Evolutionary conservation across 257 asterid species (phyloP).

Genomic region (Jacaranda mimosifolia): DNA sequence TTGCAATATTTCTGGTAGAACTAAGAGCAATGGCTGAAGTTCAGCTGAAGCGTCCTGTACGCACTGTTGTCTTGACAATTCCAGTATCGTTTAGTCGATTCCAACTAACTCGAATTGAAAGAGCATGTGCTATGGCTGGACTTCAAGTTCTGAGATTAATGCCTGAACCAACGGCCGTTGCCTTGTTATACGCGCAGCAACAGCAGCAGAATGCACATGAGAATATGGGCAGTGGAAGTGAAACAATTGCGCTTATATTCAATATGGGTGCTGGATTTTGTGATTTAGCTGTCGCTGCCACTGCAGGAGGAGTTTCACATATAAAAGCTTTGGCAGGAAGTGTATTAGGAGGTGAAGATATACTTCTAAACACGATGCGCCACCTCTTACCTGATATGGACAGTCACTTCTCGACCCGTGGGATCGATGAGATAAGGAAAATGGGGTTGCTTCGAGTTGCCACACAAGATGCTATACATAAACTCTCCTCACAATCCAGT

Average conservation of each 20-base stretch:
- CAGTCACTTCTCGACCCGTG: slow-evolving; percentile 59
- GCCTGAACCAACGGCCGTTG: slow-evolving; percentile 96
- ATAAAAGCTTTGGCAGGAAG: slow-evolving; percentile 75
- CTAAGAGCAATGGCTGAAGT: slow-evolving; percentile 74
- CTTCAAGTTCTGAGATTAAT: slow-evolving; percentile 82
- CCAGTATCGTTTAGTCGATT: slow-evolving; percentile 89
- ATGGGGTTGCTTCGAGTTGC: slow-evolving; percentile 85
- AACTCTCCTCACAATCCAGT: slow-evolving; percentile 56
- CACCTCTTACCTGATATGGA: slow-evolving; percentile 71
- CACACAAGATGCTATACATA: slow-evolving; percentile 77
- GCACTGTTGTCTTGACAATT: slow-evolving; percentile 64
- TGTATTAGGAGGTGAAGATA: slow-evolving; percentile 84
- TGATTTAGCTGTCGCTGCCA: slow-evolving; percentile 80
- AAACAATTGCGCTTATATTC: slow-evolving; percentile 76
- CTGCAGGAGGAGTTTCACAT: slow-evolving; percentile 89
- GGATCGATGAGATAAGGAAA: slow-evolving; percentile 64
- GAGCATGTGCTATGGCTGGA: slow-evolving; percentile 97
- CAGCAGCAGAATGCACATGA: slow-evolving; percentile 62
- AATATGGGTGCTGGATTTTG: slow-evolving; percentile 97
- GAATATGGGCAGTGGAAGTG: slow-evolving; percentile 69
- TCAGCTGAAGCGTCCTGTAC: slow-evolving; percentile 66
- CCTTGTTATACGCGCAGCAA: slow-evolving; percentile 84
- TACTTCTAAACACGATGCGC: slow-evolving; percentile 74
- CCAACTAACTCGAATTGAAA: slow-evolving; percentile 74
- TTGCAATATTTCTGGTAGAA: slow-evolving; percentile 81